A percentile compares a stretch with the other conserved stretches of the same genome.
phyloP scores from a whole-genome alignment of 345 rosid genomes.

The Brassica carinata region DNA sequence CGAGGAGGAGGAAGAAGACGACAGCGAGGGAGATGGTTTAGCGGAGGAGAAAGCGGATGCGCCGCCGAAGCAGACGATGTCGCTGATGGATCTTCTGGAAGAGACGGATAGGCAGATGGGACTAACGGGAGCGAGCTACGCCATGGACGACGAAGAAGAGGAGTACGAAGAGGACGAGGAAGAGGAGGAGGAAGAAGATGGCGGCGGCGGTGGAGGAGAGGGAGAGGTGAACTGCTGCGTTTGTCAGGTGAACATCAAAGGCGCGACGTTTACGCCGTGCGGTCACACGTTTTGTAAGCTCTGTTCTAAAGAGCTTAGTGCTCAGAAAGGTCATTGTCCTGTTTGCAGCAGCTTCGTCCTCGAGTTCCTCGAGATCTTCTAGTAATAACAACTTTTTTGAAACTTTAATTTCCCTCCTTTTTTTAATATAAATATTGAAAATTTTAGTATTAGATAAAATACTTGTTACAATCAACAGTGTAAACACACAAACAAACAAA shows the following conservation, averaged over 20 bases:
- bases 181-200: slow-evolving; percentile 43
- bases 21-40: slow-evolving; percentile 12
- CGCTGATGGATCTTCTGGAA: slow-evolving; percentile 83
- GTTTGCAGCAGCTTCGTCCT: slow-evolving; percentile 77
- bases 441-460: background rate
- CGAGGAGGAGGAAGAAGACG: background rate
- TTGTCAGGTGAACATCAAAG: slow-evolving; percentile 85
- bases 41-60: slow-evolving; percentile 29
- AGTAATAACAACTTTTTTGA: slow-evolving; percentile 12
- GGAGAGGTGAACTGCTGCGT: slow-evolving; percentile 73
- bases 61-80: slow-evolving; percentile 59
- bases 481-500: background rate
- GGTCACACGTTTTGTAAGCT: slow-evolving; percentile 91
- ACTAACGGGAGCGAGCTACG: slow-evolving; percentile 56
- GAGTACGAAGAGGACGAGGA: slow-evolving; percentile 48
- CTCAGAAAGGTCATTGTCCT: slow-evolving; percentile 88
- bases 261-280: slow-evolving; percentile 83
- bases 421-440: background rate
- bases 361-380: slow-evolving; percentile 88
- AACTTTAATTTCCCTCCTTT: background rate
- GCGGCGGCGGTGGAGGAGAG: slow-evolving; percentile 37
- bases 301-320: slow-evolving; percentile 93
- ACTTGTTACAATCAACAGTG: background rate
- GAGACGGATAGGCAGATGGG: slow-evolving; percentile 82
- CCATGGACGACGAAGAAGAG: slow-evolving; percentile 43